Evolutionary conservation across 2,329 filamentous ascomycete genomes (phyloP).

Genomic region (Nakataea oryzae): DNA sequence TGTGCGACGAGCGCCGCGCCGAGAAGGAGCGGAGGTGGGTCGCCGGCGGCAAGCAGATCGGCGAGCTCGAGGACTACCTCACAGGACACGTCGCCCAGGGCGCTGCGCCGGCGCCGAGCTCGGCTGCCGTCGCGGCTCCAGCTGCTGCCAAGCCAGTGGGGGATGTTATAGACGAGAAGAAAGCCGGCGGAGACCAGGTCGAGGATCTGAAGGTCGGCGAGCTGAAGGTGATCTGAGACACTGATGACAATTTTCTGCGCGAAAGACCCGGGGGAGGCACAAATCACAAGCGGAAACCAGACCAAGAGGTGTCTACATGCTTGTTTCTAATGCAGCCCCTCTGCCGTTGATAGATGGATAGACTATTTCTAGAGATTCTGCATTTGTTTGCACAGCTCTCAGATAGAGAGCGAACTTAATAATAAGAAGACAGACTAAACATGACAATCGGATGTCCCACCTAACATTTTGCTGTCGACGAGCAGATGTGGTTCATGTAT

Average conservation of each 20-base stretch:
- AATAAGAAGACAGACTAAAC: neutral
- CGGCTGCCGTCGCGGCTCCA: neutral
- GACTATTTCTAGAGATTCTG: neutral
- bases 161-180: constrained; percentile 4
- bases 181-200: constrained; percentile 6
- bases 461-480: neutral
- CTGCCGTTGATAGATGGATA: neutral
- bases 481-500: neutral
- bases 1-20: constrained; percentile 56
- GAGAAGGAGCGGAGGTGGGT: constrained; percentile 63
- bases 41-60: constrained; percentile 67
- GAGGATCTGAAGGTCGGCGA: constrained; percentile 14
- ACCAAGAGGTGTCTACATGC: no score
- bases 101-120: constrained; percentile 3
- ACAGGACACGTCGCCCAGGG: constrained; percentile 42
- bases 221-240: constrained; percentile 5
- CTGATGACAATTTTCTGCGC: neutral
- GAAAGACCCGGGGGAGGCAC: no score
- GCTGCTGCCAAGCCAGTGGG: constrained; percentile 1
- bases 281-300: neutral
- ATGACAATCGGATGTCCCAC: neutral
- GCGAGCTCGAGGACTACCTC: constrained; percentile 83
- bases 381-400: neutral
- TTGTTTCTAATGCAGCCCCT: neutral
- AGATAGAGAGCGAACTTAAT: neutral